phyloP scores from a whole-genome alignment of 2,329 filamentous ascomycete species.

The Alternaria conjuncta region DNA sequence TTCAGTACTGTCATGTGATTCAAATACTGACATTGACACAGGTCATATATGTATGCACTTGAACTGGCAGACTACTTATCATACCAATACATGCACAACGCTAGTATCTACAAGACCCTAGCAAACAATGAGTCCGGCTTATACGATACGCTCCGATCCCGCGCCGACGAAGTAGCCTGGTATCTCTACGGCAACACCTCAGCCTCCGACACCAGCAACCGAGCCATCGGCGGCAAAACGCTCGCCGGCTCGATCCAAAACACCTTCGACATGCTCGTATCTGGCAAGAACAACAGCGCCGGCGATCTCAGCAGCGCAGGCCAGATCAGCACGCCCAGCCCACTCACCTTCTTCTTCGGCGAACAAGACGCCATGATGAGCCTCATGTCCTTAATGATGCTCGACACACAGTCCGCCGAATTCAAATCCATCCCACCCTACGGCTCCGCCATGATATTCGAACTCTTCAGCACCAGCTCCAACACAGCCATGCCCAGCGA shows the following conservation, averaged over 20 bases:
- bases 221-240: conserved; percentile 40
- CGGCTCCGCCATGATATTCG: conserved; percentile 45
- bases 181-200: conserved; percentile 52
- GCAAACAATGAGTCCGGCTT: conserved; percentile 37
- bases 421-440: conserved; percentile 37
- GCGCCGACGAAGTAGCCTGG: conserved; percentile 59
- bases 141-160: conserved; percentile 43
- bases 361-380: conserved; percentile 43
- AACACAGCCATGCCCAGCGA: conserved; percentile 47
- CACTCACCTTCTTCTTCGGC: conserved; percentile 53
- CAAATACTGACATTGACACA: conserved; percentile 22
- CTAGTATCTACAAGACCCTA: conserved; percentile 46
- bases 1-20: neutral
- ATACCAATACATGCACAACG: conserved; percentile 62
- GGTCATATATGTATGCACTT: conserved; percentile 60
- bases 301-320: conserved; percentile 4
- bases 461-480: conserved; percentile 54
- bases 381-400: conserved; percentile 36
- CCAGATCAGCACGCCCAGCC: conserved; percentile 39
- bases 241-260: conserved; percentile 35
- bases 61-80: conserved; percentile 63
- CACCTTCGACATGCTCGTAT: conserved; percentile 29
- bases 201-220: conserved; percentile 29
- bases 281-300: conserved; percentile 6
- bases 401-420: conserved; percentile 22